These are phyloP conservation scores for Yamadazyma membranifaciens DNA, from an alignment of 1,139 yeast species.

Conservation along the genomic window DNA sequence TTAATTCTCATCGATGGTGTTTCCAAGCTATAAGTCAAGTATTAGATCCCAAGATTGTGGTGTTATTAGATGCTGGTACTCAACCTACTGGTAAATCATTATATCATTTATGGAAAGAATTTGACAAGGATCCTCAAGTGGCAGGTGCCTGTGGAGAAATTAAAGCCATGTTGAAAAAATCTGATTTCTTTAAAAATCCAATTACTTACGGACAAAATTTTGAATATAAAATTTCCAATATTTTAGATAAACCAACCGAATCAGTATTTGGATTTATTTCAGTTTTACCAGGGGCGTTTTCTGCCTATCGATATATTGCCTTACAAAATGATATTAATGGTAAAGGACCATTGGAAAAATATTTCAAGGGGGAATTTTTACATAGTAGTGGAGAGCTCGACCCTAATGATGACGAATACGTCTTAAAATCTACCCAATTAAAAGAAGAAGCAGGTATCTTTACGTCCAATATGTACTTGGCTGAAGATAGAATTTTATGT, in stretches of 20 bases:
- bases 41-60: slow-evolving; percentile 42
- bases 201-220: slow-evolving; percentile 49
- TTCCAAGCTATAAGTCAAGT: slow-evolving; percentile 49
- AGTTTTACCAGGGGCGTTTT: slow-evolving; percentile 48
- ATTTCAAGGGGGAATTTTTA: slow-evolving; percentile 49
- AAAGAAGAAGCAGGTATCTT: slow-evolving; percentile 50
- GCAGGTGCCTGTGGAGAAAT: slow-evolving; percentile 55
- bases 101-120: slow-evolving; percentile 50
- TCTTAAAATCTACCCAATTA: slow-evolving; percentile 36
- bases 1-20: slow-evolving; percentile 52
- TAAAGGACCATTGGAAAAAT: slow-evolving; percentile 46
- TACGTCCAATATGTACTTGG: slow-evolving; percentile 51
- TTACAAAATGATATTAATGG: slow-evolving; percentile 44
- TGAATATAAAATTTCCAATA: slow-evolving; percentile 46
- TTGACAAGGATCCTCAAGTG: slow-evolving; percentile 45
- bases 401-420: slow-evolving; percentile 46
- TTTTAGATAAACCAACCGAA: slow-evolving; percentile 47
- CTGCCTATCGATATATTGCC: slow-evolving; percentile 44
- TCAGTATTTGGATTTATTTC: slow-evolving; percentile 47
- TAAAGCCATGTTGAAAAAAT: slow-evolving; percentile 40
- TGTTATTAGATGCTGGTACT: slow-evolving; percentile 48
- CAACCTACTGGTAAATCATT: slow-evolving; percentile 47
- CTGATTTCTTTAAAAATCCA: slow-evolving; percentile 45
- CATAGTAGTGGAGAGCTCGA: slow-evolving; percentile 47
- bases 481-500: slow-evolving; percentile 51